phyloP scores from a whole-genome alignment of 1,139 yeast species.

The Yamadazyma aaseri region DNA sequence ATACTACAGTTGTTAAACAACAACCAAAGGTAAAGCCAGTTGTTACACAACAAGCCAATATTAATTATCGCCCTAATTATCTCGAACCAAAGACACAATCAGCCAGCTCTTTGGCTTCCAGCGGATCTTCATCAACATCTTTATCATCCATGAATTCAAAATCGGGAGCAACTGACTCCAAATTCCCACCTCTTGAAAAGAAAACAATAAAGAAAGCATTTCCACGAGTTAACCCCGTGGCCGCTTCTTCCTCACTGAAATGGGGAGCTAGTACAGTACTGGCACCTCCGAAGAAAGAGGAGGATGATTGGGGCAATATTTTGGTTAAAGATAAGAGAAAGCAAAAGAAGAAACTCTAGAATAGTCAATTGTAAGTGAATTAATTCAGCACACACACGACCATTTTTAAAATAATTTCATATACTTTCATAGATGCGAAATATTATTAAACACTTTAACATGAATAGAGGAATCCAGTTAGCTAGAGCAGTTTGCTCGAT shows the following conservation, averaged over 20 bases:
- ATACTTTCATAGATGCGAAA: no score
- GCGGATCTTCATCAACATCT: conserved; percentile 1
- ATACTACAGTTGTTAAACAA: conserved; percentile 40
- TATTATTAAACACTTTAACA: no score
- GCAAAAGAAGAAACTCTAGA: conserved; percentile 12
- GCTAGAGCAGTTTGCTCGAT: not conserved
- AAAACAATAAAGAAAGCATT: conserved; percentile 33
- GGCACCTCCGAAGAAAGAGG: conserved; percentile 3
- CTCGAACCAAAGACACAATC: conserved; percentile 21
- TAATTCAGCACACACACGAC: no score
- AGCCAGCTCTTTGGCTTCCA: conserved; percentile 3
- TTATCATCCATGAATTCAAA: conserved; percentile 3
- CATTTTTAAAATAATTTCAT: no score
- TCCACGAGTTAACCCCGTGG: conserved; percentile 40
- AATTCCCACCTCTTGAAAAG: conserved; percentile 43
- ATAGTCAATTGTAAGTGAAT: no score
- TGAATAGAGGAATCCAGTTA: not conserved
- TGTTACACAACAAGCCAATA: conserved; percentile 16
- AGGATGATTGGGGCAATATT: conserved; percentile 13
- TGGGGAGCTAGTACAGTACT: conserved; percentile 12
- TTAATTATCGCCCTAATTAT: conserved; percentile 31
- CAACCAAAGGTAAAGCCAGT: conserved; percentile 12
- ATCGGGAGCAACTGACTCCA: conserved; percentile 16
- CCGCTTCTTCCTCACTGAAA: conserved; percentile 11
- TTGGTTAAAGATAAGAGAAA: conserved; percentile 15